Conservation (phyloP, 495 filamentous ascomycete genomes). For the Penicillium lividum region DNA sequence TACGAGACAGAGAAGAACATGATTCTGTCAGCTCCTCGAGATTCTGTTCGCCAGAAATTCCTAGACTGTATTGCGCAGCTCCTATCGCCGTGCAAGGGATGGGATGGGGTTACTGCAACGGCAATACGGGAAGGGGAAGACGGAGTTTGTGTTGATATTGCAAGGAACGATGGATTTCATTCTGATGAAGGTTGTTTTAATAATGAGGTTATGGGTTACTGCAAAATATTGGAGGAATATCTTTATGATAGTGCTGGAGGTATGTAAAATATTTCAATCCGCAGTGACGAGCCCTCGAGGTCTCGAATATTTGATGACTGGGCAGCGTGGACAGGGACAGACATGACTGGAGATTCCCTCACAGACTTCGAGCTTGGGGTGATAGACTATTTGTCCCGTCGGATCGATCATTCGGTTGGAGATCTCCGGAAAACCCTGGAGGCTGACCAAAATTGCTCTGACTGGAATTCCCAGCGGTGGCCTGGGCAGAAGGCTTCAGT, state of each 20-base stretch:
- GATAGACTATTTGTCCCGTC: slow-evolving; percentile 2
- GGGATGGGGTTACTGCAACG: slow-evolving; percentile 15
- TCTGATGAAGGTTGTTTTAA: not conserved
- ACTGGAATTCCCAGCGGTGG: not conserved
- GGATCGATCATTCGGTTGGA: slow-evolving; percentile 10
- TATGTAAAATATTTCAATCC: no score
- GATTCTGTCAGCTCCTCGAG: slow-evolving; percentile 5
- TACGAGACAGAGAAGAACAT: slow-evolving; percentile 2
- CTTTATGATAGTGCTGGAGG: not conserved
- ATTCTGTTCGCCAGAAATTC: slow-evolving; percentile 14
- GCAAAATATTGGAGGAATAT: not conserved
- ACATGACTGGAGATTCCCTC: no score
- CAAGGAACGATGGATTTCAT: slow-evolving; percentile 7
- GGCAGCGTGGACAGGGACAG: no score
- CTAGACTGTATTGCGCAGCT: slow-evolving; percentile 21
- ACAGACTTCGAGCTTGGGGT: no score
- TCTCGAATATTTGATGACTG: no score
- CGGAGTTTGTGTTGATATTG: slow-evolving; percentile 9
- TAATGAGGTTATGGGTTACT: not conserved
- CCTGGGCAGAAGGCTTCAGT: not conserved
- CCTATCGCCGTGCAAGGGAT: slow-evolving; percentile 16
- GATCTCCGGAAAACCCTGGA: not conserved
- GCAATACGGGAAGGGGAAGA: slow-evolving; percentile 12
- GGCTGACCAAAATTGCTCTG: not conserved
- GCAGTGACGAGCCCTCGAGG: no score